These are phyloP conservation scores for Atalantia buxifolia DNA, from an alignment of 345 rosid genomes.

Conservation along the genomic window DNA sequence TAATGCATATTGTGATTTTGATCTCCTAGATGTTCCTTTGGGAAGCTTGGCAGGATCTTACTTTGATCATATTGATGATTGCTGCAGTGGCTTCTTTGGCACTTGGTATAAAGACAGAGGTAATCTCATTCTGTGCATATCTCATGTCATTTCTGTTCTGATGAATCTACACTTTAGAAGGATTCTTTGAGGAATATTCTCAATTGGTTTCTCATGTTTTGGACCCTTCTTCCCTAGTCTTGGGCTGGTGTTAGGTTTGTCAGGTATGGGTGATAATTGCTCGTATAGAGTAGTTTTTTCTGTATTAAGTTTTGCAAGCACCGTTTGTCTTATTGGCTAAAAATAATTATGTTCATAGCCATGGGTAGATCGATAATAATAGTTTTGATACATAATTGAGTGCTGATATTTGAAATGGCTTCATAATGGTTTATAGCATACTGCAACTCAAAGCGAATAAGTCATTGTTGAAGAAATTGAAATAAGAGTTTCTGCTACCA, in stretches of 20 bases:
- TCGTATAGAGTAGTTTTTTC: no score
- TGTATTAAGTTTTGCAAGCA: neutral
- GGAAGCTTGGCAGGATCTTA: slow-evolving; percentile 92
- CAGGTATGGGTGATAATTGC: no score
- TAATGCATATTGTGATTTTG: neutral
- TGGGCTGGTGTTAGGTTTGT: neutral
- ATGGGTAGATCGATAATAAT: neutral
- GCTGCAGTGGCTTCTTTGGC: slow-evolving; percentile 95
- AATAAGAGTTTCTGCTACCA: neutral
- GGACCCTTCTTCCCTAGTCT: neutral
- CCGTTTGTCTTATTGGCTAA: neutral
- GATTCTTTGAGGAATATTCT: neutral
- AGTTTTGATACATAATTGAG: neutral
- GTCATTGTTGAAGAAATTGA: neutral
- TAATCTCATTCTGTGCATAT: slow-evolving; percentile 23
- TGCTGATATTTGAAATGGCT: neutral
- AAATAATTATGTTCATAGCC: neutral
- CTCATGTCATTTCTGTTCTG: neutral
- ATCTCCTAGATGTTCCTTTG: slow-evolving; percentile 68
- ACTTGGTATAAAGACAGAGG: slow-evolving; percentile 96
- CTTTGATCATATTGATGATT: slow-evolving; percentile 78
- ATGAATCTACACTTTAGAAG: neutral
- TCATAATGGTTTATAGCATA: neutral
- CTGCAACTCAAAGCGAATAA: neutral
- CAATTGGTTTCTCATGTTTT: neutral